A percentile compares a stretch with the other conserved stretches of the same genome.
phyloP scores from a whole-genome alignment of 129 eudicot genomes.

The Mikania micrantha region DNA sequence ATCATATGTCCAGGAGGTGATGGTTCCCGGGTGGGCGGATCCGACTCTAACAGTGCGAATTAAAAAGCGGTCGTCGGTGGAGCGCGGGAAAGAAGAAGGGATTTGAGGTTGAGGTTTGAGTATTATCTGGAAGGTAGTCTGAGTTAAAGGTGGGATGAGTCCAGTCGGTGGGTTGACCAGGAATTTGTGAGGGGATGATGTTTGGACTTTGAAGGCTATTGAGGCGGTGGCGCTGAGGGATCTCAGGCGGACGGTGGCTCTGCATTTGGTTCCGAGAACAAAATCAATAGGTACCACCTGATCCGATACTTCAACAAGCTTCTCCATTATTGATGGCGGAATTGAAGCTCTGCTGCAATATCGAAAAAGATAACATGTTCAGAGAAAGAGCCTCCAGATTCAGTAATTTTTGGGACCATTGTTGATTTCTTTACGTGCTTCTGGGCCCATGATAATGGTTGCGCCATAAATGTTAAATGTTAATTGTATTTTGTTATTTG shows the following conservation, averaged over 20 bases:
- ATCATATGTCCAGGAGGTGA: constrained; percentile 26
- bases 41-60: constrained; percentile 33
- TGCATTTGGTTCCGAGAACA: constrained; percentile 47
- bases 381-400: not conserved
- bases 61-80: constrained; percentile 58
- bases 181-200: constrained; percentile 69
- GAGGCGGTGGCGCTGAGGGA: constrained; percentile 41
- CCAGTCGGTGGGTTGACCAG: constrained; percentile 70
- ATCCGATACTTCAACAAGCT: constrained; percentile 46
- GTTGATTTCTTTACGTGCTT: not conserved
- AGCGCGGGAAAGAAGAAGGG: constrained; percentile 59
- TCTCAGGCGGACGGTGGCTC: constrained; percentile 49
- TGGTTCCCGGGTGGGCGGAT: constrained; percentile 27
- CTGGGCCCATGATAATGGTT: not conserved
- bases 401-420: constrained; percentile 24
- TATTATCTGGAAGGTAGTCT: constrained; percentile 61
- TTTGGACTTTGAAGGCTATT: constrained; percentile 60
- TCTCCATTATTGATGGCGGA: constrained; percentile 34
- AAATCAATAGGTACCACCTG: constrained; percentile 54
- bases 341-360: not conserved
- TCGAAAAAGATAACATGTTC: constrained; percentile 1
- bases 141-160: constrained; percentile 57
- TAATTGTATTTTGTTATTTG: too few species aligned
- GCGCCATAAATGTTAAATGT: too few species aligned
- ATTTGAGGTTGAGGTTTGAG: constrained; percentile 63